Base-by-base conservation (phyloP, 768 basidiomycete genomes). In the Leccinum arenicola region DNA sequence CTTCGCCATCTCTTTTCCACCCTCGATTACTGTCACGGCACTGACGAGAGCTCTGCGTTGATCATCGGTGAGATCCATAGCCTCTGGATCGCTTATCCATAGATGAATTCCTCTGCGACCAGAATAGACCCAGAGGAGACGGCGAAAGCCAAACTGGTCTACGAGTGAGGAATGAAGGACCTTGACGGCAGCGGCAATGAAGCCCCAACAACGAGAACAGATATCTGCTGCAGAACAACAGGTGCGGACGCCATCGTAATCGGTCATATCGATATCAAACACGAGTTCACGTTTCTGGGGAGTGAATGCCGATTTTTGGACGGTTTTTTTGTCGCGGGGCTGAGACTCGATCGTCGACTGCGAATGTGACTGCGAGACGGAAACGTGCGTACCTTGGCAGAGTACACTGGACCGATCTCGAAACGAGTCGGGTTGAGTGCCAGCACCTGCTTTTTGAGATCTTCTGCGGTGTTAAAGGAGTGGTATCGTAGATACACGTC, bases 191-290 rank as follows among this genome's bases (percentile, higher is more conserved):
- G 88, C 88, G 14, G 91, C 84, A 68, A 99, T 98, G 77, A 95
- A 99, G 2, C 80, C 83, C 97, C 97, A 99, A 74, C 97, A 99
- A 43, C 87, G 83, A 61, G 80, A 83, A 77, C 97, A 99, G 73
- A 99, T 96, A 57, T 83, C 87, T 49, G 94, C 92, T 51, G 84
- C 91, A 12, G 87, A 86, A 76, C 97, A 98, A 74, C 97, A 99
- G 1, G 95, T 98, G 51, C 97, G 87, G 67, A 98, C 84, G 49
- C 87, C 80, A 71, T 99, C 96, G 75, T 98, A 99, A 75, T 99
- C 97, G 15, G 97, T 96, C 97, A 99, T 98, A 75, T 99, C 97
- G 71, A 99, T 98, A 84, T 99, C 97, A 71, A 99, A 97, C 1
- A 98, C 96, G 47, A 99, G 87, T 72, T 98, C 97, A 59, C 97